Evolutionary conservation across 106 monocot species (phyloP).

Genomic region (Acanthochlamys bracteata): DNA sequence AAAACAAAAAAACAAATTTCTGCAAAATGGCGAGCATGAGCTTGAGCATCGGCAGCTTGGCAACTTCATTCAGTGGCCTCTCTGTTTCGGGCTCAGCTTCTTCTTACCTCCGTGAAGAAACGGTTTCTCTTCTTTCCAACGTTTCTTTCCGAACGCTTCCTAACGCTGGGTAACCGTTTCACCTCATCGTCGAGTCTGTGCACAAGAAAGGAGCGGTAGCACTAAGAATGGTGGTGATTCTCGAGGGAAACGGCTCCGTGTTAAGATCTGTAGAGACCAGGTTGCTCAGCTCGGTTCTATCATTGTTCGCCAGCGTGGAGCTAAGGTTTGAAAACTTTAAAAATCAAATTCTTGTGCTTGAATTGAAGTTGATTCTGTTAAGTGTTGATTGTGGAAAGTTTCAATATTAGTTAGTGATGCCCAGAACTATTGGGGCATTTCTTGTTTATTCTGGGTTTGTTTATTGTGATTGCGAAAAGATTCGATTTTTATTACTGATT

Average conservation of each 20-base stretch:
- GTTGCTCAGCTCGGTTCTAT: conserved; percentile 83
- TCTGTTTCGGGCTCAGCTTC: conserved; percentile 37
- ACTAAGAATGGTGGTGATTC: conserved; percentile 95
- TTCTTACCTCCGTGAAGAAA: conserved; percentile 23
- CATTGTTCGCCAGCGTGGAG: conserved; percentile 90
- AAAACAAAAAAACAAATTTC: too few species aligned
- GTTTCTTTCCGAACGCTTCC: not conserved
- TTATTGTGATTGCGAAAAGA: too few species aligned
- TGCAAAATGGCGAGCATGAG: not conserved
- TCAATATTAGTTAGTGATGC: too few species aligned
- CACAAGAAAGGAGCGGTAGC: conserved; percentile 99
- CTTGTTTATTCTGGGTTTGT: too few species aligned
- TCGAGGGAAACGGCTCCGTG: conserved; percentile 67
- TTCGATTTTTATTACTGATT: too few species aligned
- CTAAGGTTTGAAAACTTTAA: conserved; percentile 40
- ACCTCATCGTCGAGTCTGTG: conserved; percentile 78
- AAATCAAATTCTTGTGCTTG: not conserved
- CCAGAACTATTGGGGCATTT: too few species aligned
- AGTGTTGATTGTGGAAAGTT: too few species aligned
- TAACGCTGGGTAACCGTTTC: conserved; percentile 11
- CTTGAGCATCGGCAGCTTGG: conserved; percentile 26
- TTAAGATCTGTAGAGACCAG: conserved; percentile 98
- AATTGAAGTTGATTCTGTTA: too few species aligned
- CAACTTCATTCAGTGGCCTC: conserved; percentile 43
- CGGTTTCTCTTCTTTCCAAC: not conserved